Percentiles rank a stretch among this genome's conserved stretches.
phyloP scores from a whole-genome alignment of 129 eudicot species.

The Pseudognaphalium luteoalbum region DNA sequence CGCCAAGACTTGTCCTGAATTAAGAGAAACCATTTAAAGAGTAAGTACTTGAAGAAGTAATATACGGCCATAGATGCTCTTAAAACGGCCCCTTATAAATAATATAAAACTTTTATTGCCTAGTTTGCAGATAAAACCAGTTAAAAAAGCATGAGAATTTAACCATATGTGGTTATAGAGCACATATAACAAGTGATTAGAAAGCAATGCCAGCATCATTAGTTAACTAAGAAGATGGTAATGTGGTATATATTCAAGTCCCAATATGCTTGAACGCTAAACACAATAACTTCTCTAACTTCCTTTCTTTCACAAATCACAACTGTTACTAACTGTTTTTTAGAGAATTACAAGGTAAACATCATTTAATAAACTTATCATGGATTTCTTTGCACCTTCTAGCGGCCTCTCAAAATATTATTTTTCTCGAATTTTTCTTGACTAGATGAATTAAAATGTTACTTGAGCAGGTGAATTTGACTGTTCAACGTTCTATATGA shows the following conservation, averaged over 20 bases:
- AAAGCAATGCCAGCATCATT: not conserved
- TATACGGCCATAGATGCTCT: not conserved
- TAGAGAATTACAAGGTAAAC: no score
- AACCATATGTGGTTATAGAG: not conserved
- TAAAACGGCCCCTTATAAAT: not conserved
- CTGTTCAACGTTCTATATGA: not conserved
- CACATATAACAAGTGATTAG: not conserved
- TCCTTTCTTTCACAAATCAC: not conserved
- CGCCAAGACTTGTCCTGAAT: conserved; percentile 99
- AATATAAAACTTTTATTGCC: not conserved
- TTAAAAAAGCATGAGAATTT: not conserved
- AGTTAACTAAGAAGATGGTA: not conserved
- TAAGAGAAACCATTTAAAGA: conserved; percentile 20
- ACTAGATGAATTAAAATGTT: not conserved
- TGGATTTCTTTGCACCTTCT: not conserved
- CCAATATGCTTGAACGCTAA: not conserved
- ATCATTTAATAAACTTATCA: not conserved
- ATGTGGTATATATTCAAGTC: not conserved
- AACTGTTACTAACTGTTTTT: not conserved
- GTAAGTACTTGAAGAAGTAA: not conserved
- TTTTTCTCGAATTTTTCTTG: not conserved
- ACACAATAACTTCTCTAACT: not conserved
- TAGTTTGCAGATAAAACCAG: not conserved
- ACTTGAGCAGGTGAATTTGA: not conserved
- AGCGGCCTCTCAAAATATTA: not conserved